Base-by-base conservation (phyloP, 805 yeast species). In the Ogataea ramenticola region DNA sequence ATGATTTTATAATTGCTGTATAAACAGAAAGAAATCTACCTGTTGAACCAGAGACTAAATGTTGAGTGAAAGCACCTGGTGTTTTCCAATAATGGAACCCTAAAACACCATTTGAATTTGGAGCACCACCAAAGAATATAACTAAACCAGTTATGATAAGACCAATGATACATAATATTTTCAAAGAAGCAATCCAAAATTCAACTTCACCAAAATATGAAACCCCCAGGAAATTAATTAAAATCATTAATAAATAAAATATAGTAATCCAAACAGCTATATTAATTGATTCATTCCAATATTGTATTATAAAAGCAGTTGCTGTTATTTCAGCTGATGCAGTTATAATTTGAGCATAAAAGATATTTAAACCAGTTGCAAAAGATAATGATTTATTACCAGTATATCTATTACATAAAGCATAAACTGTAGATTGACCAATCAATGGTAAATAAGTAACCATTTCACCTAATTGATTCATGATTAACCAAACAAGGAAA, bases 381-480 rank as follows among this genome's bases (percentile, higher is more conserved):
- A 78, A 75, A 1, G 85, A 82, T 32, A 80, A 61, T 5, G 86
- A 74, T 39, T 72, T 74, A 55, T 77, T 79, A 39, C 62, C 64
- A 6, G 62, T 59, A 47, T 58, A 61, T 29, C 64, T 48, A 17
- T 4, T 6, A 45, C 58, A 52, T 14, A 60, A 44, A 20, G 77
- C 76, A 55, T 83, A 84, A 53, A 85, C 67, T 42, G 75, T 74
- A 8, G 86, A 80, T 51, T 82, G 82, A 54, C 86, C 82, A 17
- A 79, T 75, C 36, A 76, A 67, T 1, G 83, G 83, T 20, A 75
- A 47, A 51, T 67, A 81, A 34, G 85, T 72, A 17, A 82, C 85
- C 70, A 82, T 76, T 59, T 82, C 88, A 45, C 85, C 86, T 43
- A 82, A 64, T 40, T 77, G 68, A 53, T 72, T 72, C 82, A 81